Evolutionary conservation across 805 yeast genomes (phyloP).

Genomic region (Candida nitratophila): DNA sequence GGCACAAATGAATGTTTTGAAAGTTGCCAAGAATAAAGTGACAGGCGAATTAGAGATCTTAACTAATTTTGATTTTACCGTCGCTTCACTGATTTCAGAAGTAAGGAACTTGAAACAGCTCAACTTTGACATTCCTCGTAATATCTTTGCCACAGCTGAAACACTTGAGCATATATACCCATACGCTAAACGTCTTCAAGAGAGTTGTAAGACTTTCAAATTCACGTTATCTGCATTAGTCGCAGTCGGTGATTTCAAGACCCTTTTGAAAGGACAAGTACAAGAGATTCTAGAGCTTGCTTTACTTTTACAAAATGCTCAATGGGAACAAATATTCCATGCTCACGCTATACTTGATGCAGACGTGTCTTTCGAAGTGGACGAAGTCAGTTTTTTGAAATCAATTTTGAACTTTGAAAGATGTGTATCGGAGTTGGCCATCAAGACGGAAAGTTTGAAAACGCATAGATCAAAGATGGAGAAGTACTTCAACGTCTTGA

Average conservation of each 20-base stretch:
- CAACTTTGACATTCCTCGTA: slow-evolving; percentile 52
- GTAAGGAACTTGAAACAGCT: slow-evolving; percentile 41
- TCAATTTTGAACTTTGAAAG: slow-evolving; percentile 26
- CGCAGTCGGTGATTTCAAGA: slow-evolving; percentile 32
- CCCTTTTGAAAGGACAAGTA: slow-evolving; percentile 27
- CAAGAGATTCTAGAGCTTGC: slow-evolving; percentile 27
- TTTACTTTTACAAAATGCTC: slow-evolving; percentile 26
- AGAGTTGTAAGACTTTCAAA: slow-evolving; percentile 38
- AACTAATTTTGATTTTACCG: slow-evolving; percentile 45
- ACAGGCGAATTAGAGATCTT: slow-evolving; percentile 21
- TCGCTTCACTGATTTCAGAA: slow-evolving; percentile 42
- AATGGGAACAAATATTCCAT: slow-evolving; percentile 49
- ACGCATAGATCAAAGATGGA: slow-evolving; percentile 21
- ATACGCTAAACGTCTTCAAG: slow-evolving; percentile 45
- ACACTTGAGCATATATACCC: slow-evolving; percentile 49
- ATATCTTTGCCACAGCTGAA: slow-evolving; percentile 38
- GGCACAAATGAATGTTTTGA: slow-evolving; percentile 25
- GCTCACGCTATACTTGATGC: slow-evolving; percentile 39
- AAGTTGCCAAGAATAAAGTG: slow-evolving; percentile 19
- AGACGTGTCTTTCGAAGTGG: slow-evolving; percentile 11
- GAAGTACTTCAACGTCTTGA: slow-evolving; percentile 16
- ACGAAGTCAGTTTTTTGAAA: slow-evolving; percentile 23
- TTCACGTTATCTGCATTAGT: slow-evolving; percentile 3
- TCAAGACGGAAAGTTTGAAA: slow-evolving; percentile 22
- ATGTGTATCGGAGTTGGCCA: slow-evolving; percentile 22